A percentile compares a stretch with the other conserved stretches of the same genome.
Conservation (phyloP, 805 yeast species). For the Metschnikowia vanudenii region DNA sequence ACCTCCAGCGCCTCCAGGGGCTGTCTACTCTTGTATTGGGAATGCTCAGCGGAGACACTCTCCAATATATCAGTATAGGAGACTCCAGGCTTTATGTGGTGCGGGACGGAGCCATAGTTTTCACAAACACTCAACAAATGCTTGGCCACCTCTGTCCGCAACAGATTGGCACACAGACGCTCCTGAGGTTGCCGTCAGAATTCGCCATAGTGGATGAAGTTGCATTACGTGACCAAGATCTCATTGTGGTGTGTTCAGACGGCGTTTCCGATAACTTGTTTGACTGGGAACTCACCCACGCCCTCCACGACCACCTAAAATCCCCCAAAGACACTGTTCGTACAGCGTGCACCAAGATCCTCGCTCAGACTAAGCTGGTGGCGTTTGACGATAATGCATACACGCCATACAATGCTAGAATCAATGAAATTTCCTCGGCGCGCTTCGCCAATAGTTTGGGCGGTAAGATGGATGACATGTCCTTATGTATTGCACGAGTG, state of each 20-base stretch:
- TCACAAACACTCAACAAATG: conserved; percentile 48
- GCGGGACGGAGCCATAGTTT: conserved; percentile 43
- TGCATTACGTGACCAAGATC: conserved; percentile 40
- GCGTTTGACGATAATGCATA: conserved; percentile 54
- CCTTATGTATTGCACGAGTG: conserved; percentile 49
- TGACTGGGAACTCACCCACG: conserved; percentile 44
- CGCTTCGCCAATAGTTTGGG: conserved; percentile 42
- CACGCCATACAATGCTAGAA: conserved; percentile 53
- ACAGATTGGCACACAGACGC: conserved; percentile 54
- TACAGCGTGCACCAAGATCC: conserved; percentile 39
- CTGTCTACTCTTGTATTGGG: conserved; percentile 49
- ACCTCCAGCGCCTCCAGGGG: conserved; percentile 45
- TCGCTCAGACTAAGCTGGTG: conserved; percentile 45
- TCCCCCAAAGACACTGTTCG: conserved; percentile 32
- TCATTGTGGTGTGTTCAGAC: conserved; percentile 49
- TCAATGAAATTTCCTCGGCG: conserved; percentile 40
- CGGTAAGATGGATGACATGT: conserved; percentile 56
- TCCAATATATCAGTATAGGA: conserved; percentile 52
- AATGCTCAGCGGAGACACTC: conserved; percentile 47
- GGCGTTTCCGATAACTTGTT: conserved; percentile 55
- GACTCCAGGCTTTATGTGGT: conserved; percentile 50
- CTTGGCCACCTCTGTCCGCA: conserved; percentile 47
- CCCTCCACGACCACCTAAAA: conserved; percentile 33
- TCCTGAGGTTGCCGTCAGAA: conserved; percentile 43
- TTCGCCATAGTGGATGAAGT: conserved; percentile 47